phyloP scores from a whole-genome alignment of 2,329 filamentous ascomycete species.

The Emericellopsis cladophorae region DNA sequence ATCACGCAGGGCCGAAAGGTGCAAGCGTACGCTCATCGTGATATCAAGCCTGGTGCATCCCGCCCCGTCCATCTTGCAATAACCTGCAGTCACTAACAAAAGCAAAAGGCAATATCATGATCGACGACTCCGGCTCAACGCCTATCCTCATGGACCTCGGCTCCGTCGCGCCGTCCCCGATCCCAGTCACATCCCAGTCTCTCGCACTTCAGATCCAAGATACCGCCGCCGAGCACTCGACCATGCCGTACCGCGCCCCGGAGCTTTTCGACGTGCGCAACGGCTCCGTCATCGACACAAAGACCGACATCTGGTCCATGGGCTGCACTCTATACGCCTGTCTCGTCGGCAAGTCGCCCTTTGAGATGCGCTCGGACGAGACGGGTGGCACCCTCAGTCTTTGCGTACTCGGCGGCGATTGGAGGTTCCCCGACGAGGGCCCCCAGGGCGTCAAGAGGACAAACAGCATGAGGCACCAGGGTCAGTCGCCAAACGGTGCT shows the following conservation, averaged over 20 bases:
- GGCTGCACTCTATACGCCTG: conserved; percentile 98
- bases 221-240: conserved; percentile 87
- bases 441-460: conserved; percentile 39
- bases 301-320: conserved; percentile 95
- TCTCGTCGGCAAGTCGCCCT: conserved; percentile 90
- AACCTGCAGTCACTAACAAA: background rate
- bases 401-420: conserved; percentile 86
- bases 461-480: conserved; percentile 23
- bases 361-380: conserved; percentile 91
- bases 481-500: conserved; percentile 9
- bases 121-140: conserved; percentile 74
- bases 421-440: conserved; percentile 88
- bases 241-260: conserved; percentile 95
- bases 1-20: conserved; percentile 56
- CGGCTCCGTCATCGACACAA: conserved; percentile 81
- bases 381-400: conserved; percentile 88
- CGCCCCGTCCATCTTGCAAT: too few relatives aligned
- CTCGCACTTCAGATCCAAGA: conserved; percentile 89
- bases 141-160: conserved; percentile 97
- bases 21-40: conserved; percentile 81
- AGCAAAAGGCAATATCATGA: conserved; percentile 80
- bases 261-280: conserved; percentile 98
- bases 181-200: conserved; percentile 79
- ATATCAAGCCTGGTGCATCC: conserved; percentile 80
- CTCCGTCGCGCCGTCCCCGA: conserved; percentile 76